Conservation (phyloP, 1,284 basidiomycete genomes). For the Ustilago bromivora region DNA sequence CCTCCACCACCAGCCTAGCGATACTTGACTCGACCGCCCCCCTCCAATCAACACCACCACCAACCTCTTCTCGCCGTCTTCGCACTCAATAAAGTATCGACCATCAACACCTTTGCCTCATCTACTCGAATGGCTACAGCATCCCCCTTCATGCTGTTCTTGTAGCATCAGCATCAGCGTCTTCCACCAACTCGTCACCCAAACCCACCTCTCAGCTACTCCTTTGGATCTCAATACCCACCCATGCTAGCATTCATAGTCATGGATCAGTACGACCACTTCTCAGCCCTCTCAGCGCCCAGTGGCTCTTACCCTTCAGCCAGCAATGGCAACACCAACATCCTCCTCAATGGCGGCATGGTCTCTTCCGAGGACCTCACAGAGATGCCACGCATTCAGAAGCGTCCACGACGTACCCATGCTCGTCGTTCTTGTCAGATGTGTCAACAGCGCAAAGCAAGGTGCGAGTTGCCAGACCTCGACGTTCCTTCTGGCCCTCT, state of each 20-base stretch:
- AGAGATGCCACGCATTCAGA: constrained; percentile 31
- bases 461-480: constrained; percentile 47
- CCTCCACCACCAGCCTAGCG: neutral
- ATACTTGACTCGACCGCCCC: neutral
- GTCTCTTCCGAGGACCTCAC: constrained; percentile 8
- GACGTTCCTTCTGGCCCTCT: constrained; percentile 35
- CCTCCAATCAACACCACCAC: neutral
- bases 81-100: neutral
- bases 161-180: neutral
- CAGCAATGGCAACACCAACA: neutral
- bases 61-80: neutral
- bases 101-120: neutral
- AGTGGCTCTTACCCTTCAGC: neutral
- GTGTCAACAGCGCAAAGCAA: constrained; percentile 51
- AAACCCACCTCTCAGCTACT: neutral
- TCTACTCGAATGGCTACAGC: neutral
- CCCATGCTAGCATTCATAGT: neutral
- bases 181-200: neutral
- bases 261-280: constrained; percentile 8
- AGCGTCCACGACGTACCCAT: constrained; percentile 42
- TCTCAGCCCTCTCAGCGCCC: neutral
- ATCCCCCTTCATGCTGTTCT: neutral
- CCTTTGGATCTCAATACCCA: neutral
- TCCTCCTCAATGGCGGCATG: neutral
- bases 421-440: constrained; percentile 48